Conservation (phyloP, 1,284 basidiomycete species). For the Cryptococcus sp. region DNA sequence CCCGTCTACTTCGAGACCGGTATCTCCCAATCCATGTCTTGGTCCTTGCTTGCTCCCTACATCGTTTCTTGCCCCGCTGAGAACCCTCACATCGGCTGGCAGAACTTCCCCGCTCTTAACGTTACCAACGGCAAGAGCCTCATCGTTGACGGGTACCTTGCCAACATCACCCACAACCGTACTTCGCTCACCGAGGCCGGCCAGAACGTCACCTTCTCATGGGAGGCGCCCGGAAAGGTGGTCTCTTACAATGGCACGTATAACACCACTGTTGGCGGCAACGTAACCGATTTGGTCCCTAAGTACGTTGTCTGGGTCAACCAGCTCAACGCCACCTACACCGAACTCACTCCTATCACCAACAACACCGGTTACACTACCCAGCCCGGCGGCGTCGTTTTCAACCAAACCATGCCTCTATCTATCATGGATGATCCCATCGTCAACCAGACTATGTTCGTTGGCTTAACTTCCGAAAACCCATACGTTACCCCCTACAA, state of each 20-base stretch:
- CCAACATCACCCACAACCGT: slow-evolving; percentile 60
- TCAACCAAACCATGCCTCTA: slow-evolving; percentile 35
- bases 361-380: slow-evolving; percentile 56
- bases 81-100: slow-evolving; percentile 60
- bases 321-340: slow-evolving; percentile 68
- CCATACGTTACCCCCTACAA: slow-evolving; percentile 65
- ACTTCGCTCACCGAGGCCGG: slow-evolving; percentile 59
- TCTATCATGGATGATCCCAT: slow-evolving; percentile 30
- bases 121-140: slow-evolving; percentile 39
- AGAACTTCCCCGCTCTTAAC: slow-evolving; percentile 36
- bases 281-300: slow-evolving; percentile 27
- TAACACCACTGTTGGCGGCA: slow-evolving; percentile 53
- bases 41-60: slow-evolving; percentile 65
- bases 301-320: slow-evolving; percentile 58
- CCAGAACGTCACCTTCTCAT: slow-evolving; percentile 58
- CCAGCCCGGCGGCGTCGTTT: slow-evolving; percentile 60
- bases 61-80: slow-evolving; percentile 62
- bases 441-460: slow-evolving; percentile 61
- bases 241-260: slow-evolving; percentile 62
- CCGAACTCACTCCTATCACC: slow-evolving; percentile 55
- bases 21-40: slow-evolving; percentile 39
- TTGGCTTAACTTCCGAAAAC: slow-evolving; percentile 61
- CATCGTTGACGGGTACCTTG: slow-evolving; percentile 37
- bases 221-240: slow-evolving; percentile 62
- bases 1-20: slow-evolving; percentile 55